A percentile compares a stretch with the other conserved stretches of the same genome.
Conservation (phyloP, 257 asterid species). For the Solanum tarijense region DNA sequence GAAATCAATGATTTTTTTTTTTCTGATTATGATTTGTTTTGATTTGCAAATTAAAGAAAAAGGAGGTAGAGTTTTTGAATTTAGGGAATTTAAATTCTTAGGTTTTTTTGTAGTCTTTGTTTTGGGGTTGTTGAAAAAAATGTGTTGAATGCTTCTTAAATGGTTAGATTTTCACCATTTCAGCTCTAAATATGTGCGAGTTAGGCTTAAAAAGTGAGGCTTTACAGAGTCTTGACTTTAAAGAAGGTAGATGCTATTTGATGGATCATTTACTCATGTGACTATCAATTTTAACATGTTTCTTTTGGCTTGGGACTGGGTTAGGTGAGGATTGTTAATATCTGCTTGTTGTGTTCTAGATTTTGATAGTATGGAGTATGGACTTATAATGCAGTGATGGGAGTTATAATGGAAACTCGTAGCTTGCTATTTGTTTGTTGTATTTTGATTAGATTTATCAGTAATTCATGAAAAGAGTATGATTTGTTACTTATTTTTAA, state of each 20-base stretch:
- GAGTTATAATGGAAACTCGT: not conserved
- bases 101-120: not conserved
- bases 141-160: not conserved
- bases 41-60: not conserved
- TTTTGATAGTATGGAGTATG: not conserved
- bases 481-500: not conserved
- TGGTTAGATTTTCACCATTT: not conserved
- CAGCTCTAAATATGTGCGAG: not conserved
- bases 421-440: not conserved
- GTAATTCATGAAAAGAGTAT: not conserved
- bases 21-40: not conserved
- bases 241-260: not conserved
- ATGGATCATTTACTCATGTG: not conserved
- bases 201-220: not conserved
- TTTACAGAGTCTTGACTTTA: not conserved
- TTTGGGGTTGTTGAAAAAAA: not conserved
- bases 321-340: not conserved
- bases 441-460: constrained; percentile 2
- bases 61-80: not conserved
- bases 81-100: not conserved
- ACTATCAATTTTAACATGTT: not conserved
- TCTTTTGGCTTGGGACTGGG: not conserved
- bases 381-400: not conserved
- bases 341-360: not conserved
- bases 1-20: not conserved